Evolutionary conservation across 2,329 filamentous ascomycete species (phyloP).

Genomic region (Trichoderma endophyticum): DNA sequence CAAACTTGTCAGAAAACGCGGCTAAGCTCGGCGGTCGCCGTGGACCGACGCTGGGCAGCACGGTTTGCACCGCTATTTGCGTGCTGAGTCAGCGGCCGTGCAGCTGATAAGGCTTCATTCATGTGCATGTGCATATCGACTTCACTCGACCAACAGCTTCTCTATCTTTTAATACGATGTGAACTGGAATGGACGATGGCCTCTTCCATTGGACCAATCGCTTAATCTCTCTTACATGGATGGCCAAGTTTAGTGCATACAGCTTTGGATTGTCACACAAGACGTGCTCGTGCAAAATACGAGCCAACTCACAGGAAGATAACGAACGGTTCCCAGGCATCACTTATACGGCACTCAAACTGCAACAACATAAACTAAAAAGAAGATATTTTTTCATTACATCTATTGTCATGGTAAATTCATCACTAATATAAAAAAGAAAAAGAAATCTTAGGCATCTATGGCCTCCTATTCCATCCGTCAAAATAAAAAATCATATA

Average conservation of each 20-base stretch:
- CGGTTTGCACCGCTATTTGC: constrained; percentile 3
- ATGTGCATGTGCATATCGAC: not conserved
- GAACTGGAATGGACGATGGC: not conserved
- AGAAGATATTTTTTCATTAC: not conserved
- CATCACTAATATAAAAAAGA: not conserved
- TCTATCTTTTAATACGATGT: not conserved
- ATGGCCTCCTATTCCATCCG: not conserved
- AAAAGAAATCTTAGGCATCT: not conserved
- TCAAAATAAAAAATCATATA: not conserved
- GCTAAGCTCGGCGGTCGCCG: constrained; percentile 23
- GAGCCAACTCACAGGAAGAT: not conserved
- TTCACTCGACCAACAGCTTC: not conserved
- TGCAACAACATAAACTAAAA: not conserved
- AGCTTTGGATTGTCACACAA: not conserved
- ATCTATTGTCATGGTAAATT: not conserved
- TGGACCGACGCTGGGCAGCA: constrained; percentile 15
- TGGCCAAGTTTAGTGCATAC: not conserved
- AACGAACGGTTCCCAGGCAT: not conserved
- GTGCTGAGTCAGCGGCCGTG: not conserved
- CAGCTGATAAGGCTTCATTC: not conserved
- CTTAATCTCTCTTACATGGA: not conserved
- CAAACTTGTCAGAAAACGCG: not conserved
- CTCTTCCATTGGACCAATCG: not conserved
- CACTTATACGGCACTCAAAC: not conserved
- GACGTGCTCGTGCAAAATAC: not conserved